Percentiles rank a stretch among this genome's conserved stretches.
phyloP scores from a whole-genome alignment of 75 land plant species.

The Picea glauca region DNA sequence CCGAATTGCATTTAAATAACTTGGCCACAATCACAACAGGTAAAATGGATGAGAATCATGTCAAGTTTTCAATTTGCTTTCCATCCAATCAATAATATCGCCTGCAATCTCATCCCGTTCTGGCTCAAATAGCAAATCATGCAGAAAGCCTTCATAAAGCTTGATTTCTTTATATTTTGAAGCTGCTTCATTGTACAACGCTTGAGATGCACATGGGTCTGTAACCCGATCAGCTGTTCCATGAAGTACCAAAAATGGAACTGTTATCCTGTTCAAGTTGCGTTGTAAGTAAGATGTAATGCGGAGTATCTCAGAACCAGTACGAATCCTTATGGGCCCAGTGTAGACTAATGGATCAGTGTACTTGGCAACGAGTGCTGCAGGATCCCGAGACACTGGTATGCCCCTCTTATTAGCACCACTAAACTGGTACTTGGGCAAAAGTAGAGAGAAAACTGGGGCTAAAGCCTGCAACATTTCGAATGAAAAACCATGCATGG shows the following conservation, averaged over 20 bases:
- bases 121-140: conserved; percentile 89
- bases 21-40: background rate
- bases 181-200: conserved; percentile 63
- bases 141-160: conserved; percentile 81
- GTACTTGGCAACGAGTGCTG: conserved; percentile 81
- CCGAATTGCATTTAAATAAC: background rate
- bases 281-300: conserved; percentile 64
- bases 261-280: conserved; percentile 57
- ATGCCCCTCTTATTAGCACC: conserved; percentile 76
- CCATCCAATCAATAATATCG: conserved; percentile 89
- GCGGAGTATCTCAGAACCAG: conserved; percentile 89
- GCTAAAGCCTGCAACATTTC: conserved; percentile 72
- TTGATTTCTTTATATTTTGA: conserved; percentile 65
- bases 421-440: conserved; percentile 80
- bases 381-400: conserved; percentile 89
- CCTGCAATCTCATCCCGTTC: conserved; percentile 66
- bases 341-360: conserved; percentile 94
- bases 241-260: conserved; percentile 89
- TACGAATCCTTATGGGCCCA: conserved; percentile 84
- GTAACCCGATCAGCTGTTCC: conserved; percentile 91
- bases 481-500: background rate
- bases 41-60: background rate
- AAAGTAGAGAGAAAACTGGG: conserved; percentile 77
- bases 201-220: conserved; percentile 80
- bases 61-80: conserved; percentile 11